A percentile compares a stretch with the other conserved stretches of the same genome.
Evolutionary conservation across 106 monocot species (phyloP).

Genomic region (Dendrobium officinale): DNA sequence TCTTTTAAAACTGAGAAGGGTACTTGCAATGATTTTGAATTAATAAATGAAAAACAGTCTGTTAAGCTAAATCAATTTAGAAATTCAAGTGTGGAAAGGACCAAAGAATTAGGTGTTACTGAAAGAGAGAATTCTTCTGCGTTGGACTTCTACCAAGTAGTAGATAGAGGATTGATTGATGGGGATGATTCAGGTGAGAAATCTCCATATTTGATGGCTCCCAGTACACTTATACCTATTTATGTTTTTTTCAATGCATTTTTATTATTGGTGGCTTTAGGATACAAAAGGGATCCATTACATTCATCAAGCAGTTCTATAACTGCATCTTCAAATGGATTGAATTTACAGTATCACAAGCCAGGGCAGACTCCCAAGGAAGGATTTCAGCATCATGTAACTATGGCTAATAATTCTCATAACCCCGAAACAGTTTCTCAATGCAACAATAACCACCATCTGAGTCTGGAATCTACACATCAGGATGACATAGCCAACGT

Average conservation of each 20-base stretch:
- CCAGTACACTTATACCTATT: not conserved
- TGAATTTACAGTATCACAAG: conserved; percentile 28
- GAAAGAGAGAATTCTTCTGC: conserved; percentile 39
- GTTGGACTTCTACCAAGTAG: not conserved
- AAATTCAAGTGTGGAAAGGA: conserved; percentile 20
- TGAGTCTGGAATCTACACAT: conserved; percentile 10
- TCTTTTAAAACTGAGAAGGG: conserved; percentile 35
- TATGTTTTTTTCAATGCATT: conserved; percentile 1
- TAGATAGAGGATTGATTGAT: conserved; percentile 11
- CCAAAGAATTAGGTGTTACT: conserved; percentile 25
- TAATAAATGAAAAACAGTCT: conserved; percentile 24
- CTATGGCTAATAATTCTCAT: conserved; percentile 13
- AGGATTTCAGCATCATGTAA: not conserved
- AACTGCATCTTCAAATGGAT: conserved; percentile 20
- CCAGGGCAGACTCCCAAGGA: not conserved
- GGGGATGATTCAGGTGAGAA: conserved; percentile 28
- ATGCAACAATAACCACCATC: conserved; percentile 7
- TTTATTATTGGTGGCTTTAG: conserved; percentile 17
- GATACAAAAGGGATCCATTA: conserved; percentile 20
- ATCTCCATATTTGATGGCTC: not conserved
- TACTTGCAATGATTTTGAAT: conserved; percentile 17
- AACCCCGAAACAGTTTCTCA: conserved; percentile 14
- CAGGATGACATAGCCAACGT: conserved; percentile 40
- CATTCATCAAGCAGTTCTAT: conserved; percentile 27
- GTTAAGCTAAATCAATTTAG: conserved; percentile 18